Base-by-base conservation (phyloP, 805 yeast species). In the Lachancea nothofagi region DNA sequence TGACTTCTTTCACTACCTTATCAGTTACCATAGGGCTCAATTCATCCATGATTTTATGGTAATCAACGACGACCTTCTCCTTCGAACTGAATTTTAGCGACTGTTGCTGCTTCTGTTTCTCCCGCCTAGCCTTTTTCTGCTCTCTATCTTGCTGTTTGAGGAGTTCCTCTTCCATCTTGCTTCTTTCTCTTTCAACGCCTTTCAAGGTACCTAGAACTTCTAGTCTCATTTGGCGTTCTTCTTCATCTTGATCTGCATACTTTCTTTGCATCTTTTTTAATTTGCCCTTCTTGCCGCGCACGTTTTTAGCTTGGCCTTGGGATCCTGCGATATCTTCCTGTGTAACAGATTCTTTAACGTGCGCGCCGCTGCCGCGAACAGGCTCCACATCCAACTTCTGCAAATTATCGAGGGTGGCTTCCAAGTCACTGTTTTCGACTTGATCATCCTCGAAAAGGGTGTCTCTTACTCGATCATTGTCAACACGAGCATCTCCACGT, bases 211-310 rank as follows among this genome's bases (percentile, higher is more conserved):
- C 97, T 29, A 90, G 64, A 2, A 83, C 84, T 43, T 82, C 78
- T 83, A 90, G 78, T 48, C 94, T 72, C 41, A 81, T 51, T 33
- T 63, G 53, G 41, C 88, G 74, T 52, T 90, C 97, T 41, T 84
- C 93, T 38, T 86, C 96, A 57, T 90, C 97, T 62, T 90, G 97
- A 44, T 83, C 88, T 3, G 80, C 86, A 54, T 90, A 90, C 55
- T 89, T 90, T 44, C 75, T 71, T 29, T 81, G 81, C 41, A 87
- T 83, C 55, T 85, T 88, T 68, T 83, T 86, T 61, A 83, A 54
- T 55, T 88, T 88, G 28, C 83, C 82, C 54, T 82, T 86, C 62
- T 83, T 87, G 34, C 97, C 97, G 52, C 97, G 76, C 5, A 80
- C 78, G 27, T 67, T 71, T 13, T 68, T 69, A 22, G 62, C 56